phyloP scores from a whole-genome alignment of 768 basidiomycete species.

The Termitomyces sp. region DNA sequence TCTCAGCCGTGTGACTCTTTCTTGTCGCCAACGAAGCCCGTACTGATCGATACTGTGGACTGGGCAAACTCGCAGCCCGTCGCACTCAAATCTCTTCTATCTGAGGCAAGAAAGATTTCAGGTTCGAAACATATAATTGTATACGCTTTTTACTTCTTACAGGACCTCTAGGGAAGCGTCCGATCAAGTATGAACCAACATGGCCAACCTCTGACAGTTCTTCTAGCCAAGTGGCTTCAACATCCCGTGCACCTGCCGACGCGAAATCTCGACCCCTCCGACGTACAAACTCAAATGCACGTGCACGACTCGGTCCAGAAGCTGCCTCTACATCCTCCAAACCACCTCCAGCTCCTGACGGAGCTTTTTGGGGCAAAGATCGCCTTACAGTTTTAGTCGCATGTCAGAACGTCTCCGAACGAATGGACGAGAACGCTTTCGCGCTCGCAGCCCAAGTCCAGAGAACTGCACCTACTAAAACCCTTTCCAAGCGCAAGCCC shows the following conservation, averaged over 20 bases:
- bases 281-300: conserved; percentile 5
- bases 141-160: not conserved
- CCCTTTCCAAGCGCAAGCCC: conserved; percentile 4
- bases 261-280: not conserved
- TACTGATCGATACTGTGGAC: conserved; percentile 5
- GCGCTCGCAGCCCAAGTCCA: conserved; percentile 7
- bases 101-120: conserved; percentile 2
- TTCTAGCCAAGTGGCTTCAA: not conserved
- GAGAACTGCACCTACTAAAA: not conserved
- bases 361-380: conserved; percentile 11
- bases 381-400: conserved; percentile 20
- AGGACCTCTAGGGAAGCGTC: not conserved
- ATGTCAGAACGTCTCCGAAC: conserved; percentile 29
- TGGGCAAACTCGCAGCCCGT: conserved; percentile 11
- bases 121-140: not conserved
- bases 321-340: not conserved
- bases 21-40: conserved; percentile 3
- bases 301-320: conserved; percentile 2
- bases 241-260: not conserved
- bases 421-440: conserved; percentile 24
- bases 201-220: not conserved
- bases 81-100: conserved; percentile 6
- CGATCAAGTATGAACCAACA: not conserved
- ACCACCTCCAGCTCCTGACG: conserved; percentile 11
- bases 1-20: conserved; percentile 1